Evolutionary conservation across 2,329 filamentous ascomycete species (phyloP), one percentile per base, ranked within the genome.

Genomic region (Scopulariopsis brevicaulis): DNA sequence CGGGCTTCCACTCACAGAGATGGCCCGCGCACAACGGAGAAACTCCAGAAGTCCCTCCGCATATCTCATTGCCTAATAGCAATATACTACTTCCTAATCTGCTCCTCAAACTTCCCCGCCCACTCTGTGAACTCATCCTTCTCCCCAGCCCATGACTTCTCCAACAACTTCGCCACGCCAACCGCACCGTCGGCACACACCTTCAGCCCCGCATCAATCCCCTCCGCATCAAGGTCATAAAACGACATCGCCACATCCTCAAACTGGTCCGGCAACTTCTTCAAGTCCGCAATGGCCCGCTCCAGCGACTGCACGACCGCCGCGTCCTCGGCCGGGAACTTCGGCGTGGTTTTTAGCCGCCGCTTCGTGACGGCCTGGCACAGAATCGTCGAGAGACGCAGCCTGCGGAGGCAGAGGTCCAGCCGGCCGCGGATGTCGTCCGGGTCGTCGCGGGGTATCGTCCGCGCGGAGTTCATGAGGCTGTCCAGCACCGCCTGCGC

Each of bases 81-180:
- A 50, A 22, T 50, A 50, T 20, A 56, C 22, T 61, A 65, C 65
- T 78, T 79, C 62, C 76, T 79, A 15, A 83, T 76, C 62, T 80
- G 75, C 35, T 68, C 65, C 65, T 77, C 76, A 62, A 83, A 84
- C 61, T 77, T 80, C 12, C 73, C 75, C n/a, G 79, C 83, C 91
- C 91, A 96, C 18, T 80, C 75, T 0, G 85, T 87, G 66, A 95
- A 96, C 65, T 87, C 89, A 65, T 96, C 91, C 20, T 81, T 77
- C 53, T 79, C 71, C 0, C 79, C 85, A 2, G 79, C 71, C 87
- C 88, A 92, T 22, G 77, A 76, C 59, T 76, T 72, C 55, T 74
- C 73, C 14, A 89, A 70, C 54, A 85, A 66, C 58, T 81, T 77
- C 0, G 80, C 77, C 0, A 78, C 80, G 0, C 70, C 73, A 62